Evolutionary conservation across 768 basidiomycete genomes (phyloP).

Genomic region (Tylopilus subfusipes): DNA sequence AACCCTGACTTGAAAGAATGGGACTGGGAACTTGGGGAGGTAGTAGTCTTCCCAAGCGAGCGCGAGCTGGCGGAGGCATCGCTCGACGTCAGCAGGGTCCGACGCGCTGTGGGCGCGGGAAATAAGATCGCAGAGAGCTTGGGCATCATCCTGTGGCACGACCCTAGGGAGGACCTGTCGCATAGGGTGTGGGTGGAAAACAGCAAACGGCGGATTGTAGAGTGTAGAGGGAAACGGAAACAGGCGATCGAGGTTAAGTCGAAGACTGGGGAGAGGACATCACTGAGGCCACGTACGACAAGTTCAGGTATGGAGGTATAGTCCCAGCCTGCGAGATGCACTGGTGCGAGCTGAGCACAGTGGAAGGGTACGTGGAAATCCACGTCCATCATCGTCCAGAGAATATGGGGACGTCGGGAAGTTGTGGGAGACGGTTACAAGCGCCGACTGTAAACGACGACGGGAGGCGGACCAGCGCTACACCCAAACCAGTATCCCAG

Average conservation of each 20-base stretch:
- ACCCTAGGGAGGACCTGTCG: conserved; percentile 22
- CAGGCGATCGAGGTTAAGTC: not conserved
- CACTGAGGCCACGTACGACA: conserved; percentile 21
- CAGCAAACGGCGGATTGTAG: not conserved
- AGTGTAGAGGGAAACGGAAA: not conserved
- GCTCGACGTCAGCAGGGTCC: conserved; percentile 14
- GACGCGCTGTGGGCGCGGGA: conserved; percentile 18
- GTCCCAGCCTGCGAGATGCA: conserved; percentile 27
- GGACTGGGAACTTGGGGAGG: conserved; percentile 30
- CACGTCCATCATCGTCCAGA: conserved; percentile 14
- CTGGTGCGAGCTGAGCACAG: conserved; percentile 28
- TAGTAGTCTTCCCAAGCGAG: conserved; percentile 32
- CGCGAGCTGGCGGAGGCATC: conserved; percentile 25
- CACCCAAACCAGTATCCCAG: too few species aligned
- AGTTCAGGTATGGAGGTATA: conserved; percentile 26
- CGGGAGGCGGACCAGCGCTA: not conserved
- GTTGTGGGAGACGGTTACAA: not conserved
- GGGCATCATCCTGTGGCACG: conserved; percentile 22
- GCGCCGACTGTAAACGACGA: not conserved
- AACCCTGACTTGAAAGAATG: conserved; percentile 31
- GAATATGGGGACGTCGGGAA: not conserved
- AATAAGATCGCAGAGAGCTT: conserved; percentile 17
- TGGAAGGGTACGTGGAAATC: conserved; percentile 31
- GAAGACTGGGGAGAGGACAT: not conserved
- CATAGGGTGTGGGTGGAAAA: too few species aligned